These are phyloP conservation scores for Panus rudis DNA, from an alignment of 768 basidiomycete genomes.

Conservation along the genomic window DNA sequence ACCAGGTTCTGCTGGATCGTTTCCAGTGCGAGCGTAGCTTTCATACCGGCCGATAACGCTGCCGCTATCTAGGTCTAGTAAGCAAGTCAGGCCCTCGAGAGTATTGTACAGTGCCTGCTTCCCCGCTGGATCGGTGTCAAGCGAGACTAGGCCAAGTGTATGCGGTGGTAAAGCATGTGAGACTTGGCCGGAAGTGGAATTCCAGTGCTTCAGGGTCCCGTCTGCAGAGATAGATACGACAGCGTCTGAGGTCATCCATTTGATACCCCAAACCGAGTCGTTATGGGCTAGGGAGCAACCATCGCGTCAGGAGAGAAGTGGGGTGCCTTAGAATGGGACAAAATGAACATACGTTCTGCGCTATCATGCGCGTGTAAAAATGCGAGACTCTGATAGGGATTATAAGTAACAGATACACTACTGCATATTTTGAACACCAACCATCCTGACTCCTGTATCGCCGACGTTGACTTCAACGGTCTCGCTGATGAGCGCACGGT, in stretches of 20 bases:
- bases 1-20: conserved; percentile 62
- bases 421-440: too few relatives aligned
- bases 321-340: not conserved
- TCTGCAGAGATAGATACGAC: conserved; percentile 72
- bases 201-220: conserved; percentile 70
- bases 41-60: conserved; percentile 59
- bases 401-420: not conserved
- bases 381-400: conserved; percentile 49
- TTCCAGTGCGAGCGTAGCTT: conserved; percentile 57
- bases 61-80: conserved; percentile 67
- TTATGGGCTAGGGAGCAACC: conserved; percentile 53
- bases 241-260: conserved; percentile 59
- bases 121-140: conserved; percentile 67
- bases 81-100: conserved; percentile 72
- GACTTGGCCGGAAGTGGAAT: conserved; percentile 57
- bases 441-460: too few relatives aligned
- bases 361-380: conserved; percentile 69
- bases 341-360: conserved; percentile 58
- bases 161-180: conserved; percentile 59
- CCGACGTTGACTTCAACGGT: too few relatives aligned
- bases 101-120: conserved; percentile 68
- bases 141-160: conserved; percentile 76
- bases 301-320: too few relatives aligned
- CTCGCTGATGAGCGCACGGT: too few relatives aligned
- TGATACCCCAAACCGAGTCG: conserved; percentile 73